A percentile compares a stretch with the other conserved stretches of the same genome.
phyloP scores from a whole-genome alignment of 2,329 filamentous ascomycete genomes.

The Talaromyces funiculosus region DNA sequence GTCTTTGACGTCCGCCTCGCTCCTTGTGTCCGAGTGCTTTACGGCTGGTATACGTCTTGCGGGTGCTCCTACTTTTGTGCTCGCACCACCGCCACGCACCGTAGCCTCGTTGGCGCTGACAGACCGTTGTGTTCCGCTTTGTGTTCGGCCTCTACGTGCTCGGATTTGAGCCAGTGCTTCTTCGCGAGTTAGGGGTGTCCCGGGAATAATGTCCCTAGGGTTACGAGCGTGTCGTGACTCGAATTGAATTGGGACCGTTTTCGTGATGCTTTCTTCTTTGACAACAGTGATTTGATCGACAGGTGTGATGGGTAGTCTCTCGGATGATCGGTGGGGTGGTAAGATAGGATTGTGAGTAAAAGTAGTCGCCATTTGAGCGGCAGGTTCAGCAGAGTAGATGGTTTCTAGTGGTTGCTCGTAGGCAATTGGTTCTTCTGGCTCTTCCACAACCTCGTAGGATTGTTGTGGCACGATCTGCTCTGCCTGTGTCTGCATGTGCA shows the following conservation, averaged over 20 bases:
- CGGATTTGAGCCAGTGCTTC: slow-evolving; percentile 46
- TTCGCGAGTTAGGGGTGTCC: slow-evolving; percentile 44
- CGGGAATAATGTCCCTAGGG: slow-evolving; percentile 27
- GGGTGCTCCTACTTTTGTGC: slow-evolving; percentile 22
- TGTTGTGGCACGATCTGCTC: neutral
- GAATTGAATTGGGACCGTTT: slow-evolving; percentile 28
- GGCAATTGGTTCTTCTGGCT: neutral
- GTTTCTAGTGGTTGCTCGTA: neutral
- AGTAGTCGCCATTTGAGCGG: neutral
- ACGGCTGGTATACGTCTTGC: slow-evolving; percentile 31
- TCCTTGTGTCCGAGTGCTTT: slow-evolving; percentile 24
- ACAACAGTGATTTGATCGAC: slow-evolving; percentile 14
- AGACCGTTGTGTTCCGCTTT: slow-evolving; percentile 36
- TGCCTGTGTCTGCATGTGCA: neutral
- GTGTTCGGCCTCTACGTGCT: slow-evolving; percentile 43
- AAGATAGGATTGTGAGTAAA: neutral
- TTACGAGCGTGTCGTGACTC: slow-evolving; percentile 22
- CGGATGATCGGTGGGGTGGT: neutral
- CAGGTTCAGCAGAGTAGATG: neutral
- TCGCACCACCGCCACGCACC: slow-evolving; percentile 18
- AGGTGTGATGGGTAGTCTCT: slow-evolving; percentile 10
- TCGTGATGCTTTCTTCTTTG: slow-evolving; percentile 22
- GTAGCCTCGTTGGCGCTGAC: slow-evolving; percentile 35
- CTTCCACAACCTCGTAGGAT: neutral
- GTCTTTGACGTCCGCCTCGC: slow-evolving; percentile 23